phyloP scores from a whole-genome alignment of 371 early-diverging fungal genomes.

The Furculomyces boomerangus region DNA sequence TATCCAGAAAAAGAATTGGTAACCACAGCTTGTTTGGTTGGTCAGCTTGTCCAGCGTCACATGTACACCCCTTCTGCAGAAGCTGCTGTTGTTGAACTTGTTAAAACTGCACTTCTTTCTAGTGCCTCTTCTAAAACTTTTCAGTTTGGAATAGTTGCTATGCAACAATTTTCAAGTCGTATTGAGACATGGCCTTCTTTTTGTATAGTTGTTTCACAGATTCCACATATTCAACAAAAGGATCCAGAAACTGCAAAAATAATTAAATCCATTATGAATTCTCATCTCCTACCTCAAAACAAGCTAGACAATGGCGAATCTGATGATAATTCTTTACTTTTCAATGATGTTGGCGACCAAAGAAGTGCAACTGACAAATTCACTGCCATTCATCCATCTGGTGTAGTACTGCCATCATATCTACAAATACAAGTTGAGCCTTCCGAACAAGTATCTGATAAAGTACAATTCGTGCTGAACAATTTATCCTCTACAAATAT shows the following conservation, averaged over 20 bases:
- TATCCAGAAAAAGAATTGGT: conserved; percentile 87
- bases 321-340: background rate
- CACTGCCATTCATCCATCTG: background rate
- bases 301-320: background rate
- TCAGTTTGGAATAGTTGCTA: conserved; percentile 73
- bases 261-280: background rate
- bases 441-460: conserved; percentile 60
- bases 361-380: conserved; percentile 22
- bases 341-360: background rate
- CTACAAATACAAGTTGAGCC: conserved; percentile 24
- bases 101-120: conserved; percentile 68
- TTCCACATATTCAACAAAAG: conserved; percentile 51
- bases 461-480: conserved; percentile 90
- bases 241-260: conserved; percentile 49
- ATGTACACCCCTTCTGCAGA: conserved; percentile 53
- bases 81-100: conserved; percentile 61
- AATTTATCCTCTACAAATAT: conserved; percentile 79
- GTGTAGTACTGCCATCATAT: background rate
- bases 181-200: conserved; percentile 83
- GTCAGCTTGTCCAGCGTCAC: conserved; percentile 67
- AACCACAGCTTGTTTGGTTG: conserved; percentile 76
- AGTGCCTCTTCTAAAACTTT: conserved; percentile 66
- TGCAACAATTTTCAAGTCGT: conserved; percentile 61
- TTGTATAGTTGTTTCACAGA: conserved; percentile 59
- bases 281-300: background rate